phyloP scores from a whole-genome alignment of 139 green algal species.

The Chlorella vulgaris region DNA sequence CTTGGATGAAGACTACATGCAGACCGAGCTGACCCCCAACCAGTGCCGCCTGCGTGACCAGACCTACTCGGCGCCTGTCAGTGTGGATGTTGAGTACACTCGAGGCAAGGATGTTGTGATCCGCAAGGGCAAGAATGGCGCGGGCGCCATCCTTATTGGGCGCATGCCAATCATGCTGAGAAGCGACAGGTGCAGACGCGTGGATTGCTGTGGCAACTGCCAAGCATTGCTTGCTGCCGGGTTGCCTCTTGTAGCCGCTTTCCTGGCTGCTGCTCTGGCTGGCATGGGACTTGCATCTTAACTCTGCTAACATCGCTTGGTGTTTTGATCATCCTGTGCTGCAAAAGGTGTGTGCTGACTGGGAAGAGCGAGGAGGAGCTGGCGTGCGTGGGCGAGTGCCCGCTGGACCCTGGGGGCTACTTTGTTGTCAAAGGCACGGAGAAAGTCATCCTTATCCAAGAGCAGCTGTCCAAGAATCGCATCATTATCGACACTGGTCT shows the following conservation, averaged over 20 bases:
- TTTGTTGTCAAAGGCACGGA: conserved; percentile 94
- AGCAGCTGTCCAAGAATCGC: conserved; percentile 99
- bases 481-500: conserved; percentile 93
- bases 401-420: conserved; percentile 97
- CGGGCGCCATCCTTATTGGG: conserved; percentile 89
- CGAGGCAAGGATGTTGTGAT: conserved; percentile 92
- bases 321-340: too few species aligned
- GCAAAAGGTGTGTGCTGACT: conserved; percentile 81
- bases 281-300: too few species aligned
- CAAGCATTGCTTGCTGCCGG: too few species aligned
- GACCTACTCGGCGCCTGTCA: conserved; percentile 96
- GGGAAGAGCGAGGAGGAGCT: conserved; percentile 89
- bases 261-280: too few species aligned
- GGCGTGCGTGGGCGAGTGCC: conserved; percentile 91
- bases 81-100: conserved; percentile 98
- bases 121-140: conserved; percentile 68
- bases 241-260: too few species aligned
- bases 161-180: conserved; percentile 98
- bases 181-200: conserved; percentile 76
- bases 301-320: too few species aligned
- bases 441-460: conserved; percentile 99
- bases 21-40: conserved; percentile 93
- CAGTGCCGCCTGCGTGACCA: conserved; percentile 96
- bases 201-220: background rate
- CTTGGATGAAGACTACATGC: conserved; percentile 90